Conservation (phyloP, 2,329 filamentous ascomycete species). For the Colletotrichum neosansevieriae region DNA sequence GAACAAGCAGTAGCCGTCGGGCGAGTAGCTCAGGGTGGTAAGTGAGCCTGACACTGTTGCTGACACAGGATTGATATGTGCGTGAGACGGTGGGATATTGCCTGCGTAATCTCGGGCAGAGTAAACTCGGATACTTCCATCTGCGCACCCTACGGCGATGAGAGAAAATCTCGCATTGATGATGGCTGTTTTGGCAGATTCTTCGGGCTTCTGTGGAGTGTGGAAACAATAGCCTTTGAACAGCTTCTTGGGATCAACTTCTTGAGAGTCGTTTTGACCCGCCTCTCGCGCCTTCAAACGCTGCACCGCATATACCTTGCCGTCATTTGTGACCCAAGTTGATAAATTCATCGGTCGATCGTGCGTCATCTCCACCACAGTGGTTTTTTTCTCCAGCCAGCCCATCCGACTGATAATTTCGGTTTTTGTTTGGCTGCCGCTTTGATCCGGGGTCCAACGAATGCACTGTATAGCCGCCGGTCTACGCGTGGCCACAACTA, state of each 20-base stretch:
- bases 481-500: constrained; percentile 91
- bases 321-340: constrained; percentile 91
- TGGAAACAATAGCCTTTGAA: constrained; percentile 96
- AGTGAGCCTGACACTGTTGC: constrained; percentile 75
- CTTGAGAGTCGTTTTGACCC: background rate
- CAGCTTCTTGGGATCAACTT: constrained; percentile 68
- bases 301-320: constrained; percentile 91
- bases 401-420: constrained; percentile 89
- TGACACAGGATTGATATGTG: constrained; percentile 77
- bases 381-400: constrained; percentile 84
- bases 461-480: constrained; percentile 98
- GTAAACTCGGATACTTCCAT: constrained; percentile 89
- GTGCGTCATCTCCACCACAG: constrained; percentile 87
- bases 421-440: constrained; percentile 87
- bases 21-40: constrained; percentile 85
- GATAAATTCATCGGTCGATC: constrained; percentile 97
- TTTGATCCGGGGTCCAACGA: constrained; percentile 87
- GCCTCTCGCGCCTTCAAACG: constrained; percentile 63
- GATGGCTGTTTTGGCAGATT: constrained; percentile 78
- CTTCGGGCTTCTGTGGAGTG: constrained; percentile 68
- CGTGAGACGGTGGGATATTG: constrained; percentile 90
- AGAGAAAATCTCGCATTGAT: constrained; percentile 97
- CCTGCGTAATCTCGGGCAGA: constrained; percentile 92
- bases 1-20: constrained; percentile 96
- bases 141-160: constrained; percentile 85